phyloP scores from a whole-genome alignment of 192 early-diverging fungal species.

The Backusella liffmaniae region DNA sequence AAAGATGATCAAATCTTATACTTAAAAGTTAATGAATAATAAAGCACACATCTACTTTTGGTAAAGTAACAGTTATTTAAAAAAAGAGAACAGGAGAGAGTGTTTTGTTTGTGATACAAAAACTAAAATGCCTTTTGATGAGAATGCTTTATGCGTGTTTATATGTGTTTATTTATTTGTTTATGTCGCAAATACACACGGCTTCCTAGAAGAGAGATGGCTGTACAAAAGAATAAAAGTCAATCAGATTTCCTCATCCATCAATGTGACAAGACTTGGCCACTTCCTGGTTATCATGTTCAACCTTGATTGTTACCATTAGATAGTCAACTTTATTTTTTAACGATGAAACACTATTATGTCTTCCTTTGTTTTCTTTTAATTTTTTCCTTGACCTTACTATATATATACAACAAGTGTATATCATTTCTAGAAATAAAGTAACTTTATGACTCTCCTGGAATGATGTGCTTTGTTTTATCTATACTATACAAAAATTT shows the following conservation, averaged over 20 bases:
- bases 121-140: not conserved
- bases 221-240: no score
- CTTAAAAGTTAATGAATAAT: not conserved
- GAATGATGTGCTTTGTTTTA: not conserved
- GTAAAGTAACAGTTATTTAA: not conserved
- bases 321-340: no score
- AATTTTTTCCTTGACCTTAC: not conserved
- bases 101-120: not conserved
- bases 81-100: not conserved
- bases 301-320: not conserved
- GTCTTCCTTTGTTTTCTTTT: not conserved
- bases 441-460: not conserved
- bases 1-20: not conserved
- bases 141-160: no score
- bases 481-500: not conserved
- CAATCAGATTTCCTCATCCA: no score
- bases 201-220: not conserved
- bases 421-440: not conserved
- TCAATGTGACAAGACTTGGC: no score
- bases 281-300: not conserved
- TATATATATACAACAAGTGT: not conserved
- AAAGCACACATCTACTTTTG: not conserved
- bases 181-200: not conserved
- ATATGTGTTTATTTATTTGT: not conserved
- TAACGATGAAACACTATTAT: not conserved